These are phyloP conservation scores for Mortierella sp. DNA, from an alignment of 371 early-diverging fungal genomes.

Conservation along the genomic window DNA sequence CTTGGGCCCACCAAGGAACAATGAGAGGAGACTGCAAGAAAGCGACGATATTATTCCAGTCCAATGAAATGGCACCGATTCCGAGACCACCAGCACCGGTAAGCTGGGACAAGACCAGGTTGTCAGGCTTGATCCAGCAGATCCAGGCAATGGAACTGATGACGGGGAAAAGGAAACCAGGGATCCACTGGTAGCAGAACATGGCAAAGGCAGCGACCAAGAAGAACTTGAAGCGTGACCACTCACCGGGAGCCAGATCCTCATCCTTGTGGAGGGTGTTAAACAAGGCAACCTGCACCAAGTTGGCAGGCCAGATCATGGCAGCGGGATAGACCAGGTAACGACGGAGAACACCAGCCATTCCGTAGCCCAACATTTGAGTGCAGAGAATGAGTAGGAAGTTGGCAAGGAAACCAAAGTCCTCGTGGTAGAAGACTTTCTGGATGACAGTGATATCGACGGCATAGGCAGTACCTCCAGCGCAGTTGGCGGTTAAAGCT, in stretches of 20 bases:
- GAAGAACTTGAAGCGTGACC: conserved; percentile 71
- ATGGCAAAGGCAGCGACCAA: conserved; percentile 62
- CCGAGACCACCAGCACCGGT: conserved; percentile 68
- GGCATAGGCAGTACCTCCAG: conserved; percentile 73
- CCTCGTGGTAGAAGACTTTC: conserved; percentile 68
- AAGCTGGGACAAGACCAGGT: conserved; percentile 25
- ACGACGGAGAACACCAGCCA: conserved; percentile 80
- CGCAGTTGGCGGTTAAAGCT: conserved; percentile 67
- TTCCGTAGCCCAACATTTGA: conserved; percentile 81
- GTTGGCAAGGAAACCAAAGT: conserved; percentile 69
- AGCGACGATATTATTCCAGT: conserved; percentile 74
- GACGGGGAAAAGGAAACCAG: conserved; percentile 66
- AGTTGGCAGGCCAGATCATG: conserved; percentile 88
- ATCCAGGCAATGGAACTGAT: conserved; percentile 64
- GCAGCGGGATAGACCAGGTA: conserved; percentile 78
- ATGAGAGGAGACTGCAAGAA: conserved; percentile 71
- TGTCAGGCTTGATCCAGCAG: conserved; percentile 64
- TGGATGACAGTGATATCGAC: conserved; percentile 80
- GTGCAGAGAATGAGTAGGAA: conserved; percentile 71
- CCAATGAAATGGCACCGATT: conserved; percentile 72
- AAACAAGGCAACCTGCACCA: conserved; percentile 81
- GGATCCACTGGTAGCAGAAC: conserved; percentile 57
- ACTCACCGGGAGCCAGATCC: conserved; percentile 16
- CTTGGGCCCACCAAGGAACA: conserved; percentile 70
- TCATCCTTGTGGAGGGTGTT: conserved; percentile 70